phyloP scores from a whole-genome alignment of 371 early-diverging fungal genomes.

The Haplosporangium sp. region DNA sequence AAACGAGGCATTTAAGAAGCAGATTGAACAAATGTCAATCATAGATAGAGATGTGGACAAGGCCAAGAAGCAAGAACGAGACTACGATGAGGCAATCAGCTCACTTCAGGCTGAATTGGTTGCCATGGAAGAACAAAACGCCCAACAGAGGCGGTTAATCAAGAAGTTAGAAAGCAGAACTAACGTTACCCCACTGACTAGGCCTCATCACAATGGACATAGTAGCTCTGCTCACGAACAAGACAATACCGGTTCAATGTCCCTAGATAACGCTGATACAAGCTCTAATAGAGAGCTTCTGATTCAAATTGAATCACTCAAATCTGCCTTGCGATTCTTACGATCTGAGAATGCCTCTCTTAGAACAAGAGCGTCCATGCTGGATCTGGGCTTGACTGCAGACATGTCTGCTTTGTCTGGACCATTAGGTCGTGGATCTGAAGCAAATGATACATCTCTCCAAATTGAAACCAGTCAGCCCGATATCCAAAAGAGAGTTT shows the following conservation, averaged over 20 bases:
- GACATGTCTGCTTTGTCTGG: conserved; percentile 32
- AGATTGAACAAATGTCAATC: conserved; percentile 71
- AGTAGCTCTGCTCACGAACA: conserved; percentile 14
- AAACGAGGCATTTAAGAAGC: conserved; percentile 73
- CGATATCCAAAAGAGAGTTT: conserved; percentile 17
- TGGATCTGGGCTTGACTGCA: conserved; percentile 55
- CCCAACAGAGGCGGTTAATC: conserved; percentile 60
- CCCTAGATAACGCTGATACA: conserved; percentile 21
- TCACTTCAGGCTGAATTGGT: conserved; percentile 80
- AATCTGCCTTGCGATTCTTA: conserved; percentile 78
- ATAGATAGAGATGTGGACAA: conserved; percentile 72
- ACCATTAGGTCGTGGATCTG: conserved; percentile 18
- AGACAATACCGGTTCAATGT: conserved; percentile 13
- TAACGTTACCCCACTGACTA: conserved; percentile 24
- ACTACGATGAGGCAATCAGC: conserved; percentile 82
- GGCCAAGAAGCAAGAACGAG: conserved; percentile 71
- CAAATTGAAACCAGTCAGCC: background rate
- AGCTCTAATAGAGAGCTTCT: conserved; percentile 26
- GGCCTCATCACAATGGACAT: conserved; percentile 32
- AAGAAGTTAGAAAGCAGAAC: conserved; percentile 35
- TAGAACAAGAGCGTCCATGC: conserved; percentile 67
- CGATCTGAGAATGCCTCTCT: conserved; percentile 86
- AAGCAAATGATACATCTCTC: conserved; percentile 18
- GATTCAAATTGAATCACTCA: conserved; percentile 75
- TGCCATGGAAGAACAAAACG: conserved; percentile 72